Evolutionary conservation across 306 rosid species (phyloP), one percentile per base, ranked within the genome.

Genomic region (Dryas drummondii): DNA sequence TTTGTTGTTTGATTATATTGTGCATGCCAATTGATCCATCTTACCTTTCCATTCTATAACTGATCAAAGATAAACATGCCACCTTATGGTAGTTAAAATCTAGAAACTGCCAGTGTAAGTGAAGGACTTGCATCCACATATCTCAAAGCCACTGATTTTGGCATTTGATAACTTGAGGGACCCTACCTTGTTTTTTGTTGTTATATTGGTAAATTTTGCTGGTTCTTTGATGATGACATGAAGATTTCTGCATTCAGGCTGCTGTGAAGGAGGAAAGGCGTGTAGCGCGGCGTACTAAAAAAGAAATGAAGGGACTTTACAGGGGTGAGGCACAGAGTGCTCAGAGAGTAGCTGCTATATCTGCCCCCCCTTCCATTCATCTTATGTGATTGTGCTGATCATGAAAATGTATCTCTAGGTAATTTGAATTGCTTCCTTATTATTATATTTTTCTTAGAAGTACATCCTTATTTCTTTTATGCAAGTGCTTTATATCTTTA

Each of bases 221-320:
- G 16, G 12, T n/a, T 7, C 52, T 73, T 60, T 66, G 51, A 58
- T 79, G 9, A 17, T 54, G 14, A 74, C 46, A 15, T 11, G 7
- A 45, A 41, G 11, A 15, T 16, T 69, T 40, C 46, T 80, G 67
- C 50, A 45, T 81, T 66, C 57, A 92, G 99, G 80, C 84, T 79
- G 98, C 96, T 61, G 88, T 96, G 11, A 96, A 96, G 83, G 97
- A 90, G 81, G 96, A 91, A 55, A 78, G 90, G 5, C 92, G 91
- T 1, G 99, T 84, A 68, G 92, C 99, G 41, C 87, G 99, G 22
- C 94, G 89, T 8, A 40, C 63, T 13, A 96, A 96, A 68, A 96
- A 92, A 46, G 99, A 96, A 82, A 81, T 70, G 85, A 96, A 89
- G 72, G 98, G 52, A 73, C 96, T 92, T 79, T 96, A 90, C 80